Conservation (phyloP, 768 basidiomycete genomes). For the Mycena crocata region DNA sequence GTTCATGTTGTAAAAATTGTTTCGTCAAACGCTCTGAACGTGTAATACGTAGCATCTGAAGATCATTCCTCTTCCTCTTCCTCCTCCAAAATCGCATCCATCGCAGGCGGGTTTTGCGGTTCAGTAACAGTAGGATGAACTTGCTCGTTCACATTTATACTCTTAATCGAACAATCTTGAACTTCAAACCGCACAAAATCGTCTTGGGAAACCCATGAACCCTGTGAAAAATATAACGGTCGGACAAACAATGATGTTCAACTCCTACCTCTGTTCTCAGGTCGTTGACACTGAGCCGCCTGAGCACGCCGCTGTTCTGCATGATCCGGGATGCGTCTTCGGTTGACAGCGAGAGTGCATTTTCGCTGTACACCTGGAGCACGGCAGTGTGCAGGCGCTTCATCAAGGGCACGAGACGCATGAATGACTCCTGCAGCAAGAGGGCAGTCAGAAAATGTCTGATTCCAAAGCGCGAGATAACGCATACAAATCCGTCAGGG, state of each 20-base stretch:
- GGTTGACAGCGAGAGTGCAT: constrained; percentile 34
- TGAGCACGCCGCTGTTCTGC: constrained; percentile 40
- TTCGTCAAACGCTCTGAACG: too few species aligned
- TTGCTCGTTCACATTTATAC: neutral
- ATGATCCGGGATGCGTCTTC: constrained; percentile 41
- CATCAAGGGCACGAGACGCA: constrained; percentile 34
- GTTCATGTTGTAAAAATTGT: neutral
- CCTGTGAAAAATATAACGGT: constrained; percentile 1
- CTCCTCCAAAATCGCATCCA: constrained; percentile 24
- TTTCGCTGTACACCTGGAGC: constrained; percentile 49
- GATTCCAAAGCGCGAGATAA: neutral
- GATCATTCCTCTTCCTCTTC: constrained; percentile 16
- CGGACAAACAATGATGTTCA: neutral
- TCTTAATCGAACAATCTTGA: neutral
- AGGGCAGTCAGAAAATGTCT: neutral
- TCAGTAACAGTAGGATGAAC: neutral
- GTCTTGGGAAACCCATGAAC: constrained; percentile 18
- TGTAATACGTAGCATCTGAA: neutral
- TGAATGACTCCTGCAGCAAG: constrained; percentile 40
- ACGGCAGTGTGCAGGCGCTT: constrained; percentile 45
- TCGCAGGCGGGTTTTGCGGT: neutral
- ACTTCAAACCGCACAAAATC: constrained; percentile 21
- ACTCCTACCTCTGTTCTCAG: constrained; percentile 49
- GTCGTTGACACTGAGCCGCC: constrained; percentile 47
- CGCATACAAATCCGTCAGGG: constrained; percentile 26